These are phyloP conservation scores for Nymphaea colorata DNA, from an alignment of 164 flowering plant genomes.

Conservation along the genomic window DNA sequence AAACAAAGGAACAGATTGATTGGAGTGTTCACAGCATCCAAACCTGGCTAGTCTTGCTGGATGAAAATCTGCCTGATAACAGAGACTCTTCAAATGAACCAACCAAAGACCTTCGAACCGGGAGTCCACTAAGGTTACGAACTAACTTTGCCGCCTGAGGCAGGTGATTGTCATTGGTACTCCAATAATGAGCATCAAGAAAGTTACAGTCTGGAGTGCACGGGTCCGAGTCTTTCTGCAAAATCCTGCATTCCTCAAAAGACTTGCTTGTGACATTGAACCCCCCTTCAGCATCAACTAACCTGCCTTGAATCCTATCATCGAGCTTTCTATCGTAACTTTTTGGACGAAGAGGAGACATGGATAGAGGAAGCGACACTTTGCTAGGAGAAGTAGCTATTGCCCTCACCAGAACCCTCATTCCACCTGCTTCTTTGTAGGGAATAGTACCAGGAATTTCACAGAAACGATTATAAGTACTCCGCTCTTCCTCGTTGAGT, in stretches of 20 bases:
- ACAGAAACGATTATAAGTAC: constrained; percentile 2
- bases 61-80: constrained; percentile 67
- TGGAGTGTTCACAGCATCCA: neutral
- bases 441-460: constrained; percentile 9
- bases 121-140: constrained; percentile 42
- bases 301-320: constrained; percentile 15
- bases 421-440: constrained; percentile 11
- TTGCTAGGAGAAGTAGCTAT: constrained; percentile 21
- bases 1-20: too few species aligned
- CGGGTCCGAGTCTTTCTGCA: constrained; percentile 20
- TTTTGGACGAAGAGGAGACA: constrained; percentile 83
- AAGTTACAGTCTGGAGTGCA: constrained; percentile 25
- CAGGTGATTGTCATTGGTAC: constrained; percentile 16
- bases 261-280: constrained; percentile 18
- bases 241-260: constrained; percentile 29
- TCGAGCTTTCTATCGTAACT: constrained; percentile 35
- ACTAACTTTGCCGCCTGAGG: constrained; percentile 18
- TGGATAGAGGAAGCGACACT: constrained; percentile 40
- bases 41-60: constrained; percentile 57
- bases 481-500: constrained; percentile 27
- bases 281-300: constrained; percentile 26
- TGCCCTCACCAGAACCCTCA: constrained; percentile 14
- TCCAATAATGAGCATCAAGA: constrained; percentile 16
- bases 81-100: constrained; percentile 97
- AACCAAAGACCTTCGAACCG: constrained; percentile 77